These are phyloP conservation scores for Basidiobolus meristosporus DNA, from an alignment of 371 early-diverging fungal genomes.

Conservation along the genomic window DNA sequence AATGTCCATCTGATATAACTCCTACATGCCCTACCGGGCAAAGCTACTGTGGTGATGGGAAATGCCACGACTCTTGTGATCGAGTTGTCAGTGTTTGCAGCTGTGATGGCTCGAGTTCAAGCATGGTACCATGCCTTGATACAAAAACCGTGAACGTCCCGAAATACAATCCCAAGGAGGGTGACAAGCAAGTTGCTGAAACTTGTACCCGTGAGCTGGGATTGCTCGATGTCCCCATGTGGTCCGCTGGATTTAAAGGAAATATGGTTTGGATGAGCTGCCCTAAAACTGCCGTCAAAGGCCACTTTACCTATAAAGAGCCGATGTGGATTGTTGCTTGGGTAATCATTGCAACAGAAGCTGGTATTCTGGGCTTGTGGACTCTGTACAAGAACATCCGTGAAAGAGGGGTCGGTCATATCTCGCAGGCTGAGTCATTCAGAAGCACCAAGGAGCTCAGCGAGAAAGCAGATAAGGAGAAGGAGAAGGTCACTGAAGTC, in stretches of 20 bases:
- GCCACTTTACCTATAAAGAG: conserved; percentile 28
- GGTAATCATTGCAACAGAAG: conserved; percentile 13
- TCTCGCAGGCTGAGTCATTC: too few species aligned
- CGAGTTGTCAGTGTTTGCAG: conserved; percentile 17
- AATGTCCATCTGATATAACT: too few species aligned
- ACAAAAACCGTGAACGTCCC: conserved; percentile 22
- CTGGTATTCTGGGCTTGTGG: conserved; percentile 21
- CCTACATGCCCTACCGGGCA: conserved; percentile 20
- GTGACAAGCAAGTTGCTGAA: conserved; percentile 14
- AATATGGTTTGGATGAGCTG: conserved; percentile 26
- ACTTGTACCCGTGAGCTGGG: conserved; percentile 19
- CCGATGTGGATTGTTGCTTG: conserved; percentile 39
- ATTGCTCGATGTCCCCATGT: conserved; percentile 6
- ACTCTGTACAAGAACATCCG: conserved; percentile 15
- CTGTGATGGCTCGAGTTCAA: conserved; percentile 6
- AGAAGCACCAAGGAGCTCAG: too few species aligned
- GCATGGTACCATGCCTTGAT: conserved; percentile 3
- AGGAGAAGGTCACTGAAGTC: conserved; percentile 4
- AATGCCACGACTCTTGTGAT: conserved; percentile 21
- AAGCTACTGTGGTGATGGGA: conserved; percentile 29
- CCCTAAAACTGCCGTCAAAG: conserved; percentile 19
- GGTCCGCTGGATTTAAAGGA: conserved; percentile 11
- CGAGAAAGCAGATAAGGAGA: too few species aligned
- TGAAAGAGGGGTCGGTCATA: too few species aligned
- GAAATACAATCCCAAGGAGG: conserved; percentile 22